phyloP scores from a whole-genome alignment of 768 basidiomycete species.

The Serendipita indica region DNA sequence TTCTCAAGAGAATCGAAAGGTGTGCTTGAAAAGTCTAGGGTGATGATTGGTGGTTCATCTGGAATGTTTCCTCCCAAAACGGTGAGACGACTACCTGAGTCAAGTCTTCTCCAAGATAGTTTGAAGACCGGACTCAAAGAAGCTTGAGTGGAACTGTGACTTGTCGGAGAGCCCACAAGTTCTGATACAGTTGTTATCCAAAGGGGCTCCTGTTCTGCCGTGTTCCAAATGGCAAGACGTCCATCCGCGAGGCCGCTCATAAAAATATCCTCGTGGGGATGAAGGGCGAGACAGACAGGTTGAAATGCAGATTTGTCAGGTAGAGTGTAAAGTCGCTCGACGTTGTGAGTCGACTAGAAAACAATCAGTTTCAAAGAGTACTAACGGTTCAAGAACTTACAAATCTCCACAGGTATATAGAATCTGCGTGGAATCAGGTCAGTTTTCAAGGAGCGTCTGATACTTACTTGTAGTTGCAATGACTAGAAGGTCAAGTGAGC shows the following conservation, averaged over 20 bases:
- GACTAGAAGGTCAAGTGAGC: background rate
- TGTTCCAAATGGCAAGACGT: background rate
- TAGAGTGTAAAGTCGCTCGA: background rate
- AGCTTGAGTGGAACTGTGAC: background rate
- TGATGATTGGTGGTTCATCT: background rate
- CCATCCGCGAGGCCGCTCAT: background rate
- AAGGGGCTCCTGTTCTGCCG: background rate
- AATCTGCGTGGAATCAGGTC: background rate
- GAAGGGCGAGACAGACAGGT: slow-evolving; percentile 5
- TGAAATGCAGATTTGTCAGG: background rate
- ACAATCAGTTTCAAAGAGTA: background rate
- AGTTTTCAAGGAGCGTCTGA: background rate
- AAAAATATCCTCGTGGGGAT: background rate
- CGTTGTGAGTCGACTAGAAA: background rate
- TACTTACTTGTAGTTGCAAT: background rate
- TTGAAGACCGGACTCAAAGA: background rate
- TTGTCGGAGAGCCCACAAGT: background rate
- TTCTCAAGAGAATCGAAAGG: background rate
- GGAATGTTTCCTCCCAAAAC: background rate
- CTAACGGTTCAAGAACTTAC: background rate
- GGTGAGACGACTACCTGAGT: background rate
- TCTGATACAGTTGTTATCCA: slow-evolving; percentile 4
- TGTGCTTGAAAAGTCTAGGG: background rate
- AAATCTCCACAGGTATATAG: slow-evolving; percentile 1
- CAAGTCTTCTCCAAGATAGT: background rate